These are phyloP conservation scores for Talaromyces sp. DNA, from an alignment of 2,329 filamentous ascomycete species.

Conservation along the genomic window DNA sequence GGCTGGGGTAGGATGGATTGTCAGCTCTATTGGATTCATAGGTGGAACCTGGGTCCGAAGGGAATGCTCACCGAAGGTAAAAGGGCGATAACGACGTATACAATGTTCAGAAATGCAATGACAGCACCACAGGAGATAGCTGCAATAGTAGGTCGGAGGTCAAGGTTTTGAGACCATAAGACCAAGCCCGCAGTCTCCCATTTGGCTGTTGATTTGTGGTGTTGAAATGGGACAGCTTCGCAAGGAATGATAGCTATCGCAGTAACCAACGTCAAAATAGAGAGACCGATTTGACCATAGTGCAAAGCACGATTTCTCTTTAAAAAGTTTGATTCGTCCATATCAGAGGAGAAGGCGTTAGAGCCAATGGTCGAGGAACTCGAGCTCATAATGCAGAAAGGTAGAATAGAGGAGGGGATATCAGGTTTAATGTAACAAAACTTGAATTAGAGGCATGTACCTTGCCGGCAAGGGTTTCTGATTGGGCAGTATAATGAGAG, in stretches of 20 bases:
- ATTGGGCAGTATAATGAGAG: slow-evolving; percentile 4
- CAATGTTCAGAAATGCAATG: slow-evolving; percentile 34
- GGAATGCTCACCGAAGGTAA: slow-evolving; percentile 39
- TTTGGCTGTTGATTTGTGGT: slow-evolving; percentile 42
- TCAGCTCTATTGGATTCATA: not conserved
- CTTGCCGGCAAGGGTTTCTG: slow-evolving; percentile 23
- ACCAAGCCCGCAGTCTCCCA: slow-evolving; percentile 37
- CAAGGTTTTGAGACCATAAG: slow-evolving; percentile 48
- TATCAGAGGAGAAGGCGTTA: slow-evolving; percentile 37
- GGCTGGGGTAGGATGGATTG: slow-evolving; percentile 29
- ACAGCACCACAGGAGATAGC: slow-evolving; percentile 42
- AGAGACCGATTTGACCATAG: slow-evolving; percentile 37
- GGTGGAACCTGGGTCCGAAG: not conserved
- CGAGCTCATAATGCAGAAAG: slow-evolving; percentile 28
- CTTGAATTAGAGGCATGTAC: slow-evolving; percentile 7
- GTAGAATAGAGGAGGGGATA: not conserved
- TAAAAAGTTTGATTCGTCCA: slow-evolving; percentile 41
- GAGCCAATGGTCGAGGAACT: slow-evolving; percentile 32
- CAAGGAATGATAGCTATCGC: slow-evolving; percentile 39
- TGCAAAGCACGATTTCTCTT: slow-evolving; percentile 36
- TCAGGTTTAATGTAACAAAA: not conserved
- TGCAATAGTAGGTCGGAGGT: slow-evolving; percentile 43
- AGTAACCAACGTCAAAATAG: slow-evolving; percentile 32
- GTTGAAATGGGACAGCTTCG: slow-evolving; percentile 42
- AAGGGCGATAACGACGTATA: slow-evolving; percentile 37